These are phyloP conservation scores for Pharnaceum exiguum DNA, from an alignment of 148 eudicot genomes.

Conservation along the genomic window DNA sequence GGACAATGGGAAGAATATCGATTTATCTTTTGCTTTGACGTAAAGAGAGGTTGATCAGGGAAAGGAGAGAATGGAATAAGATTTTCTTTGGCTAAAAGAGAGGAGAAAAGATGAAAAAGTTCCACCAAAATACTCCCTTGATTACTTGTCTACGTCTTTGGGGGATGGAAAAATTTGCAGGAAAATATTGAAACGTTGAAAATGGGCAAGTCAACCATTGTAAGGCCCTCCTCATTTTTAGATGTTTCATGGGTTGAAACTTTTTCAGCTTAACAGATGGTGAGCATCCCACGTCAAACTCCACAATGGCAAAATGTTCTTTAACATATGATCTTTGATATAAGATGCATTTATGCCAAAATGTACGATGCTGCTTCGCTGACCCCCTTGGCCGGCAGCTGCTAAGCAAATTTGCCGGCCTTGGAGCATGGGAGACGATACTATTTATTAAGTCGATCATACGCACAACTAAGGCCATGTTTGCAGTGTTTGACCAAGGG, in stretches of 20 bases:
- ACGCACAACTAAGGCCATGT: too few species aligned
- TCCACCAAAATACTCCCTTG: neutral
- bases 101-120: neutral
- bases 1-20: neutral
- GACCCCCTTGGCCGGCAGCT: neutral
- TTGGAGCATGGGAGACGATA: neutral
- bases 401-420: neutral
- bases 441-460: too few species aligned
- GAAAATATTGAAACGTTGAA: neutral
- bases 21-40: too few species aligned
- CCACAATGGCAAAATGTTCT: neutral
- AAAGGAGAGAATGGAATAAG: neutral
- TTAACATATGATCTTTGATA: neutral
- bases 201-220: conserved; percentile 7
- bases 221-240: conserved; percentile 22
- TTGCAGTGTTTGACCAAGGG: too few species aligned
- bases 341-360: neutral
- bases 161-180: conserved; percentile 3
- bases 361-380: neutral
- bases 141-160: neutral
- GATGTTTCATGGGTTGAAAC: conserved; percentile 4
- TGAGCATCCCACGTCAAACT: neutral
- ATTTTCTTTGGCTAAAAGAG: neutral
- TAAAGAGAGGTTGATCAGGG: too few species aligned
- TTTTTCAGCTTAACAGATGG: conserved; percentile 4